phyloP scores from a whole-genome alignment of 768 basidiomycete genomes.

The Pleurotus platypus region DNA sequence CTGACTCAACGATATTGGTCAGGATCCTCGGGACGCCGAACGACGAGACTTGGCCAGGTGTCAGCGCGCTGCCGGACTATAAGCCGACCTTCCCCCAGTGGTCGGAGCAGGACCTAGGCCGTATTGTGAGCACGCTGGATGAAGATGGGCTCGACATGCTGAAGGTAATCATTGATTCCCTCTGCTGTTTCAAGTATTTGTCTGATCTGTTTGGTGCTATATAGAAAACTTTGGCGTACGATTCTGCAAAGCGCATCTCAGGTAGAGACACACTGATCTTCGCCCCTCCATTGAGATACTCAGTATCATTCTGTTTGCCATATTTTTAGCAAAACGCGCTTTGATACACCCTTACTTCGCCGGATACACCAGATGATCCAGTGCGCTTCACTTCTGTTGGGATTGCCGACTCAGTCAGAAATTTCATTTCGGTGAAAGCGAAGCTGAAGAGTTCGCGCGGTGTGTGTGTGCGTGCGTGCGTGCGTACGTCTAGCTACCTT shows the following conservation, averaged over 20 bases:
- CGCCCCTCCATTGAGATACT: conserved; percentile 20
- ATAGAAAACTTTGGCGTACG: conserved; percentile 75
- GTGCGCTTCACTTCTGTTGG: neutral
- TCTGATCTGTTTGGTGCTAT: neutral
- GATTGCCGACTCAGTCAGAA: too few relatives aligned
- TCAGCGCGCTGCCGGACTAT: conserved; percentile 86
- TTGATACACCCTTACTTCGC: conserved; percentile 48
- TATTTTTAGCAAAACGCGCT: conserved; percentile 48
- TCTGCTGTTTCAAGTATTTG: neutral
- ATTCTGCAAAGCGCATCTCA: conserved; percentile 89
- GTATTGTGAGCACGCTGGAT: conserved; percentile 69
- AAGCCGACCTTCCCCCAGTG: conserved; percentile 97
- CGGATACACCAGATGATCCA: conserved; percentile 29
- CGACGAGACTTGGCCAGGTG: conserved; percentile 90
- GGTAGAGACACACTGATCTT: conserved; percentile 45
- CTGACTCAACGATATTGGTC: neutral
- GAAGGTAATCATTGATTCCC: conserved; percentile 39
- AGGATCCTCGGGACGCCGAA: conserved; percentile 94
- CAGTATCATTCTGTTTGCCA: conserved; percentile 40
- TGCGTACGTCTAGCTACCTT: too few relatives aligned
- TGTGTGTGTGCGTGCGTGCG: too few relatives aligned
- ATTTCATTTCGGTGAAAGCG: too few relatives aligned
- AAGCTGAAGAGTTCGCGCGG: too few relatives aligned
- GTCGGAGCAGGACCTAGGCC: conserved; percentile 70
- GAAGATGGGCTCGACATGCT: conserved; percentile 77